These are phyloP conservation scores for Mortierella sp. DNA, from an alignment of 371 early-diverging fungal species.

Conservation along the genomic window DNA sequence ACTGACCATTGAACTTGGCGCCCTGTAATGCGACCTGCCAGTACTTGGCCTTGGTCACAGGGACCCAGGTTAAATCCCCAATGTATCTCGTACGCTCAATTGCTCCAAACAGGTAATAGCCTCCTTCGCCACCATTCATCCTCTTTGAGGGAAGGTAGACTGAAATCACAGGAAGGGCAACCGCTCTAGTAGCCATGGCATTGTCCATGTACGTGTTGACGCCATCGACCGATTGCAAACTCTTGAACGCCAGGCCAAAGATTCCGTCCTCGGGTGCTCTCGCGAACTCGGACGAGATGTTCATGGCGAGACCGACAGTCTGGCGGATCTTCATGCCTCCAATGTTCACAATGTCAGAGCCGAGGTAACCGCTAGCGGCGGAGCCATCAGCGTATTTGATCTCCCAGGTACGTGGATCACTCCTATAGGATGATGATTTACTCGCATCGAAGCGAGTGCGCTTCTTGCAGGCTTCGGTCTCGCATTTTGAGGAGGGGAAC, in stretches of 20 bases:
- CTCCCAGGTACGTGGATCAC: slow-evolving; percentile 46
- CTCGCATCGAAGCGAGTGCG: slow-evolving; percentile 53
- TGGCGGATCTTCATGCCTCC: slow-evolving; percentile 55
- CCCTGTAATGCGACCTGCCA: slow-evolving; percentile 30
- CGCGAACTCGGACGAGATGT: slow-evolving; percentile 42
- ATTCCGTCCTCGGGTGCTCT: slow-evolving; percentile 52
- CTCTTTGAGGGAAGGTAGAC: slow-evolving; percentile 48
- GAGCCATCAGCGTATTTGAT: slow-evolving; percentile 59
- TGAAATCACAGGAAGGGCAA: slow-evolving; percentile 33
- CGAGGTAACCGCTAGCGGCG: slow-evolving; percentile 55
- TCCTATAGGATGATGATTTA: slow-evolving; percentile 54
- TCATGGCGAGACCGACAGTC: slow-evolving; percentile 53
- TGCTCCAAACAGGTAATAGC: slow-evolving; percentile 70
- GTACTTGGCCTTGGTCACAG: slow-evolving; percentile 73
- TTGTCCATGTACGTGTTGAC: slow-evolving; percentile 59
- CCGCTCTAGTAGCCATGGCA: slow-evolving; percentile 44
- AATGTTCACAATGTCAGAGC: slow-evolving; percentile 55
- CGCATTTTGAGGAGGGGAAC: slow-evolving; percentile 33
- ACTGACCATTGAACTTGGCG: slow-evolving; percentile 4
- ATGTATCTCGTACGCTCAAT: slow-evolving; percentile 60
- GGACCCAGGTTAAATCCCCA: slow-evolving; percentile 62
- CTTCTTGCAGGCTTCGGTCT: slow-evolving; percentile 12
- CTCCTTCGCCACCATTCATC: slow-evolving; percentile 24
- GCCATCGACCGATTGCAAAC: slow-evolving; percentile 41
- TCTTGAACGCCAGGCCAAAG: slow-evolving; percentile 56